Conservation (phyloP, 306 rosid genomes). For the Quillaja saponaria region DNA sequence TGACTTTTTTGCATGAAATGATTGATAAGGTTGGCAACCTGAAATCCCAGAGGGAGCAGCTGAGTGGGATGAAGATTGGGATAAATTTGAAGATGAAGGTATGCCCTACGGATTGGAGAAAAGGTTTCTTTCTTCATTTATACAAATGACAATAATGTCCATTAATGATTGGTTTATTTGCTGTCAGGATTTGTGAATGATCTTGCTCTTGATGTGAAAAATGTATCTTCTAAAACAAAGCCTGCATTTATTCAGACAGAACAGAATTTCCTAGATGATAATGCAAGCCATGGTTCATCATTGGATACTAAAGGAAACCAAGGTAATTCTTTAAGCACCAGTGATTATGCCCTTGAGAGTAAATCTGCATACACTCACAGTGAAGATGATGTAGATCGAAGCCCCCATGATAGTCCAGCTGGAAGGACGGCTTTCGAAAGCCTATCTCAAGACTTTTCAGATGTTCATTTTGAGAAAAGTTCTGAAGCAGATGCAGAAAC, state of each 20-base stretch:
- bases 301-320: constrained; percentile 50
- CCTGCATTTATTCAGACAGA: constrained; percentile 45
- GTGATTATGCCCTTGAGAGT: constrained; percentile 54
- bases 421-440: constrained; percentile 62
- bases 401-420: constrained; percentile 69
- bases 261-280: constrained; percentile 50
- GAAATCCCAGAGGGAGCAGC: constrained; percentile 77
- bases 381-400: constrained; percentile 67
- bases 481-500: constrained; percentile 67
- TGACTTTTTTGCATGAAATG: constrained; percentile 32
- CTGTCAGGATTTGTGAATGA: constrained; percentile 83
- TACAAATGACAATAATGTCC: constrained; percentile 12
- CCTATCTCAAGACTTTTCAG: constrained; percentile 62
- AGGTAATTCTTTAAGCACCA: constrained; percentile 36
- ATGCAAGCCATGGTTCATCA: constrained; percentile 51
- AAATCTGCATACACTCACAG: constrained; percentile 65
- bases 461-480: constrained; percentile 52
- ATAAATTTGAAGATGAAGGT: constrained; percentile 99
- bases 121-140: constrained; percentile 6
- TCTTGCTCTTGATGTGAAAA: constrained; percentile 49
- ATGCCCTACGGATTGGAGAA: constrained; percentile 17
- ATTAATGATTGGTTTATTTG: constrained; percentile 27
- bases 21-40: constrained; percentile 86
- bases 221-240: constrained; percentile 47
- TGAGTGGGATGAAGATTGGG: constrained; percentile 99